Evolutionary conservation across 305 asterid species (phyloP).

Genomic region (Fraxinus paxiana): DNA sequence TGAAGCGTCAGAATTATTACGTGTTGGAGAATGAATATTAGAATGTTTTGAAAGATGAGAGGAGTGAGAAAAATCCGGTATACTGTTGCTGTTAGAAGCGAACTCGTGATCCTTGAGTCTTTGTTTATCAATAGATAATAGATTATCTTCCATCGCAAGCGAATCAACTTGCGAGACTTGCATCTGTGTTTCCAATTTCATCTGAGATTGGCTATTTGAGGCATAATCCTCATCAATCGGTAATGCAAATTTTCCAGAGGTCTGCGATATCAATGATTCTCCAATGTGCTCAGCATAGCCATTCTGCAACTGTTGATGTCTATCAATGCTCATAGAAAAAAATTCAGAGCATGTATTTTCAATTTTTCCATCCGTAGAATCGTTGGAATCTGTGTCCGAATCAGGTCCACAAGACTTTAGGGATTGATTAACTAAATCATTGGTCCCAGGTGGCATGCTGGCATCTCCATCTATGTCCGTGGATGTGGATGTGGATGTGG

Average conservation of each 20-base stretch:
- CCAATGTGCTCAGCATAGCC: conserved; percentile 33
- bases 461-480: conserved; percentile 26
- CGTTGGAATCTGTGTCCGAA: conserved; percentile 32
- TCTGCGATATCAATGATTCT: conserved; percentile 32
- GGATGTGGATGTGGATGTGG: conserved; percentile 39
- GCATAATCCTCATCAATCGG: conserved; percentile 24
- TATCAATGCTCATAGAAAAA: conserved; percentile 45
- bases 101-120: conserved; percentile 64
- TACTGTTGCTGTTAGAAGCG: conserved; percentile 31
- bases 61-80: conserved; percentile 38
- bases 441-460: conserved; percentile 24
- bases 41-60: conserved; percentile 34
- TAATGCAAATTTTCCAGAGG: conserved; percentile 29
- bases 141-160: conserved; percentile 47
- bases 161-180: conserved; percentile 26
- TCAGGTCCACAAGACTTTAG: conserved; percentile 33
- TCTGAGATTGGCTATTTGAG: conserved; percentile 30
- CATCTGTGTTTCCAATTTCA: conserved; percentile 32
- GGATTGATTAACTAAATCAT: conserved; percentile 31
- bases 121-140: conserved; percentile 55
- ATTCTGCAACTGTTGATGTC: conserved; percentile 30
- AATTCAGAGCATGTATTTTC: conserved; percentile 41
- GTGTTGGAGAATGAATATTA: conserved; percentile 28
- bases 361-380: conserved; percentile 27
- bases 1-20: conserved; percentile 29